A percentile compares a stretch with the other conserved stretches of the same genome.
Evolutionary conservation across 2,329 filamentous ascomycete genomes (phyloP).

Genomic region (Diaporthe vexans): DNA sequence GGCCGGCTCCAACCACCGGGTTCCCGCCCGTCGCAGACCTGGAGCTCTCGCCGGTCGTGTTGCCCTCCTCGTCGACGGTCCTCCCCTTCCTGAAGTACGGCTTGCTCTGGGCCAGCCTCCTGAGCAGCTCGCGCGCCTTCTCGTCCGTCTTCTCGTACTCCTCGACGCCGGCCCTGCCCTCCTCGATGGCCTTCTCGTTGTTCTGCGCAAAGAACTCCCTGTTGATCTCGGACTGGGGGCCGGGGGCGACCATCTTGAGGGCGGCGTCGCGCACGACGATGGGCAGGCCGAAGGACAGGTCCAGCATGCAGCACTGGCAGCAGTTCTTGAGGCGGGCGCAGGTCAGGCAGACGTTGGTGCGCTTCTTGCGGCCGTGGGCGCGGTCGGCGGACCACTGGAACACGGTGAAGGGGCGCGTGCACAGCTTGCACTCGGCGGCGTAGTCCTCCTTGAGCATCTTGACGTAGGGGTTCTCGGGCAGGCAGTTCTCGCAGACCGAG

Average conservation of each 20-base stretch:
- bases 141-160: constrained; percentile 98
- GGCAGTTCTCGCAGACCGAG: constrained; percentile 90
- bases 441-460: constrained; percentile 99
- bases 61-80: constrained; percentile 73
- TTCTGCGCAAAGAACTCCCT: constrained; percentile 98
- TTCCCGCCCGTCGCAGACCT: constrained; percentile 60
- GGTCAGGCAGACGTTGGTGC: constrained; percentile 95
- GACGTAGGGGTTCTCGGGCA: constrained; percentile 96
- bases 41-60: constrained; percentile 55
- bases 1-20: constrained; percentile 66
- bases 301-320: constrained; percentile 98
- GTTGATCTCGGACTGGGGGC: constrained; percentile 93
- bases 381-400: constrained; percentile 96
- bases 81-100: constrained; percentile 95
- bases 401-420: constrained; percentile 94
- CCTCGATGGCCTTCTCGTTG: constrained; percentile 94
- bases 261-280: constrained; percentile 96
- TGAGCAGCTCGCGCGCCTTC: constrained; percentile 90
- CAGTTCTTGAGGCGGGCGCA: constrained; percentile 98
- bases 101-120: constrained; percentile 89
- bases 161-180: constrained; percentile 86
- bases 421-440: constrained; percentile 88
- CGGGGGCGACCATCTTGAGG: constrained; percentile 96
- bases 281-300: constrained; percentile 94
- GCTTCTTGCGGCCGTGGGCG: constrained; percentile 87